Percentiles rank a stretch among this genome's conserved stretches.
Evolutionary conservation across 140 eudicot genomes (phyloP).

Genomic region (Ambrosia hybrid): DNA sequence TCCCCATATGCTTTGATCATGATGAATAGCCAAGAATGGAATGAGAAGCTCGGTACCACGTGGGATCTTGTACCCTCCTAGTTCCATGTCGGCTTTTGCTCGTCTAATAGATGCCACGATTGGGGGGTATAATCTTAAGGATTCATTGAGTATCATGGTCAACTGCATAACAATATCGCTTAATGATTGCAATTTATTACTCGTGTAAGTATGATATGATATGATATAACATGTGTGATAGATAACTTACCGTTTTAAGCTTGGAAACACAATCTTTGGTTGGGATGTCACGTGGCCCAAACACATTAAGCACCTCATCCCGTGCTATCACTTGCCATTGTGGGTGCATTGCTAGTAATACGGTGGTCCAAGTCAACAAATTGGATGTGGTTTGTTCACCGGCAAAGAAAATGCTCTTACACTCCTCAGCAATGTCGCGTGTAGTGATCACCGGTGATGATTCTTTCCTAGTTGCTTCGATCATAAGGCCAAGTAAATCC

Average conservation of each 20-base stretch:
- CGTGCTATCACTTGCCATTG: slow-evolving; percentile 86
- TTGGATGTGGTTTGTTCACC: slow-evolving; percentile 87
- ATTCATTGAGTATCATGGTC: slow-evolving; percentile 80
- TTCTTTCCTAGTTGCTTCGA: slow-evolving; percentile 61
- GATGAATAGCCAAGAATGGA: slow-evolving; percentile 88
- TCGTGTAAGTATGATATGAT: neutral
- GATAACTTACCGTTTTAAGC: slow-evolving; percentile 58
- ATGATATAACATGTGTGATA: neutral
- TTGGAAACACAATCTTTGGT: slow-evolving; percentile 74
- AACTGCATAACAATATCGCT: slow-evolving; percentile 36
- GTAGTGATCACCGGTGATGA: slow-evolving; percentile 43
- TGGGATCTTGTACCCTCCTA: slow-evolving; percentile 73
- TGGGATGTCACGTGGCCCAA: slow-evolving; percentile 74
- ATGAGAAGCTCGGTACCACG: slow-evolving; percentile 75
- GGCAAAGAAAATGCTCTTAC: slow-evolving; percentile 83
- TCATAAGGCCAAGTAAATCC: slow-evolving; percentile 87
- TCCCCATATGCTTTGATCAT: slow-evolving; percentile 81
- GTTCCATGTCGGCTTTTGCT: slow-evolving; percentile 63
- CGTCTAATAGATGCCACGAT: slow-evolving; percentile 83
- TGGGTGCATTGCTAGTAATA: slow-evolving; percentile 87
- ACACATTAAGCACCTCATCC: slow-evolving; percentile 72
- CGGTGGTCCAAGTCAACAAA: slow-evolving; percentile 86
- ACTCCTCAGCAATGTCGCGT: slow-evolving; percentile 81
- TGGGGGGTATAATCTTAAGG: slow-evolving; percentile 77
- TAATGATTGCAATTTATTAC: neutral